Percentiles rank a stretch among this genome's conserved stretches.
These are phyloP conservation scores for Russula brevipes DNA, from an alignment of 768 basidiomycete genomes.

Conservation along the genomic window DNA sequence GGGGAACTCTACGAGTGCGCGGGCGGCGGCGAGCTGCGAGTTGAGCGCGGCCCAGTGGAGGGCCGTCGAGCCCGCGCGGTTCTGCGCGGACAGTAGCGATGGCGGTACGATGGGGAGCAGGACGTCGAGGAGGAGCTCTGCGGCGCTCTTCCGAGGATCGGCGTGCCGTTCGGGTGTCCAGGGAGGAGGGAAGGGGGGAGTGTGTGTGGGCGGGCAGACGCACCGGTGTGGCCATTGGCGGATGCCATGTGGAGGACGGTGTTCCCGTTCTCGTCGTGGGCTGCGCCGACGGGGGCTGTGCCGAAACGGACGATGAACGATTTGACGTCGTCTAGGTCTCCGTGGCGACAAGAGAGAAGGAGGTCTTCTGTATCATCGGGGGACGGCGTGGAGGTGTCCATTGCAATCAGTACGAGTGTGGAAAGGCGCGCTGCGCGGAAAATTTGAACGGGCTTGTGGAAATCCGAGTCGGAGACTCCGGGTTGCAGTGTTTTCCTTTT, in stretches of 20 bases:
- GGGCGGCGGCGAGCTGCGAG: slow-evolving; percentile 57
- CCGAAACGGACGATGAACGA: slow-evolving; percentile 60
- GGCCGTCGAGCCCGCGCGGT: slow-evolving; percentile 72
- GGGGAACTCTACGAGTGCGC: slow-evolving; percentile 53
- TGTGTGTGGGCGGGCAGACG: slow-evolving; percentile 29
- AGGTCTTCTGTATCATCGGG: slow-evolving; percentile 62
- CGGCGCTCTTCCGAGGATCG: slow-evolving; percentile 43
- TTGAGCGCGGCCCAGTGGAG: slow-evolving; percentile 92
- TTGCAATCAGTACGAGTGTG: background rate
- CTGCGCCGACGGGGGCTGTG: slow-evolving; percentile 38
- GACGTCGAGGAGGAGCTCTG: slow-evolving; percentile 73
- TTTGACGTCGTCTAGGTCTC: slow-evolving; percentile 75
- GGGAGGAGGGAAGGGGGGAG: slow-evolving; percentile 50
- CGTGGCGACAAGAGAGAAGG: slow-evolving; percentile 80
- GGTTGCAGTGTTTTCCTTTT: background rate
- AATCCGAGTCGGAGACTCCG: background rate
- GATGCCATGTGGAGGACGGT: slow-evolving; percentile 80
- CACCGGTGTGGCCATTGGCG: slow-evolving; percentile 87
- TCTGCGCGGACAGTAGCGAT: slow-evolving; percentile 54
- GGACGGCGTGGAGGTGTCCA: slow-evolving; percentile 24
- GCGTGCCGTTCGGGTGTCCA: slow-evolving; percentile 23
- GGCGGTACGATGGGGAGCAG: slow-evolving; percentile 59
- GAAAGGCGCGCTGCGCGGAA: background rate
- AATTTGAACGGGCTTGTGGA: background rate
- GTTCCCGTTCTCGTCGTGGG: slow-evolving; percentile 75